Percentiles rank a stretch among this genome's conserved stretches.
Conservation (phyloP, 345 rosid genomes). For the Conringia planisiliqua region DNA sequence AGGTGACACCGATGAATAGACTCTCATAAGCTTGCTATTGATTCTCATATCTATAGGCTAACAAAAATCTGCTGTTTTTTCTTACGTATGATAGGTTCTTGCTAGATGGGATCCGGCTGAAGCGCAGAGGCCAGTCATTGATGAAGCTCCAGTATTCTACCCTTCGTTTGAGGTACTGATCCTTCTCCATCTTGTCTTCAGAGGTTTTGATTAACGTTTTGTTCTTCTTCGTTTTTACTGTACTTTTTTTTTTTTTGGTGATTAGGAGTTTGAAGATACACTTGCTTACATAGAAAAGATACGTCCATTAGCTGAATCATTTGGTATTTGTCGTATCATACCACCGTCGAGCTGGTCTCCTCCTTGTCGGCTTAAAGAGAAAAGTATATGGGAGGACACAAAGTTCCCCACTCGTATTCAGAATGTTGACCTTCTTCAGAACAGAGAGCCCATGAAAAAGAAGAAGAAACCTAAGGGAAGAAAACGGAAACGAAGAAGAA, state of each 20-base stretch:
- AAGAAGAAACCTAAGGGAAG: conserved; percentile 49
- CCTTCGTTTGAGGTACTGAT: conserved; percentile 68
- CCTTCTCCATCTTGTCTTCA: background rate
- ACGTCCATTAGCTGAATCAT: conserved; percentile 56
- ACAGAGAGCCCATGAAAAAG: conserved; percentile 62
- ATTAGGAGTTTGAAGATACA: conserved; percentile 85
- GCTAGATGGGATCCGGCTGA: conserved; percentile 66
- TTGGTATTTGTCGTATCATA: conserved; percentile 83
- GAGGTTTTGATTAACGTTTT: background rate
- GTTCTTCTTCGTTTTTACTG: background rate
- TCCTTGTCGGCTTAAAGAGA: conserved; percentile 61
- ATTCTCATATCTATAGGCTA: background rate
- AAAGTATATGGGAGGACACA: conserved; percentile 50
- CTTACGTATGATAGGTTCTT: conserved; percentile 41
- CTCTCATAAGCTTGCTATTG: background rate
- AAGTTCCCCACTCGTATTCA: conserved; percentile 80
- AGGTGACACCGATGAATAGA: background rate
- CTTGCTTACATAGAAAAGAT: conserved; percentile 72
- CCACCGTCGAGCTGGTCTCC: conserved; percentile 83
- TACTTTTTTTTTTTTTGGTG: background rate
- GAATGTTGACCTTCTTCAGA: conserved; percentile 73
- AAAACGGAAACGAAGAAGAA: conserved; percentile 57
- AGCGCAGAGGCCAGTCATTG: conserved; percentile 55
- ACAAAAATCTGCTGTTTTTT: background rate
- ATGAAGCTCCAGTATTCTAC: conserved; percentile 69